Conservation (phyloP, 805 yeast genomes). For the Yarrowia bubula region DNA sequence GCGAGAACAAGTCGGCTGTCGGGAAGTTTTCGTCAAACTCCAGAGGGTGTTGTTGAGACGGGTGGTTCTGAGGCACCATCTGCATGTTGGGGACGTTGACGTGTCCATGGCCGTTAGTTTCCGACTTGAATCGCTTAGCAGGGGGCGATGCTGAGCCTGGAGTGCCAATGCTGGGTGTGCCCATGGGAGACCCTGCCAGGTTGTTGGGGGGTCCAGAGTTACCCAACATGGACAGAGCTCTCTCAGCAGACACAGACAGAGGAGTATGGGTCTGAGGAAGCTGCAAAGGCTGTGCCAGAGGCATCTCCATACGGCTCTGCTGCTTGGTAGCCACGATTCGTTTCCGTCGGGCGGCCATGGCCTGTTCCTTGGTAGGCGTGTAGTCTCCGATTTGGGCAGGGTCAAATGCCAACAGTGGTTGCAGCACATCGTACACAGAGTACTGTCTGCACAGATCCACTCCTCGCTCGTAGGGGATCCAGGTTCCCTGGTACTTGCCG, state of each 20-base stretch:
- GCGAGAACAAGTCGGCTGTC: conserved; percentile 16
- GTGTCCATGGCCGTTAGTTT: neutral
- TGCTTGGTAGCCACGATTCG: conserved; percentile 21
- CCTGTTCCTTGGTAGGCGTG: conserved; percentile 51
- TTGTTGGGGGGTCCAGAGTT: neutral
- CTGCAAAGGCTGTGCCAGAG: conserved; percentile 29
- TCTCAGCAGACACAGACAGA: conserved; percentile 32
- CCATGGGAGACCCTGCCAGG: neutral
- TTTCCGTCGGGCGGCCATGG: conserved; percentile 43
- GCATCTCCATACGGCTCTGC: conserved; percentile 32
- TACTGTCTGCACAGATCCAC: conserved; percentile 59
- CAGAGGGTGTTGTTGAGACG: neutral
- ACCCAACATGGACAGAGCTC: conserved; percentile 32
- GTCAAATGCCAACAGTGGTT: conserved; percentile 51
- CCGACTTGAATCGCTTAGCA: conserved; percentile 9
- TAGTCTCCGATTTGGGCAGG: conserved; percentile 40
- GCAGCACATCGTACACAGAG: conserved; percentile 52
- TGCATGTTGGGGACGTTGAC: neutral
- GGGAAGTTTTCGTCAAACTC: conserved; percentile 29
- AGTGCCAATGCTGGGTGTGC: neutral
- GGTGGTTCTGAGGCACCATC: neutral
- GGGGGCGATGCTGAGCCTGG: conserved; percentile 20
- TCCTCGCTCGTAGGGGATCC: conserved; percentile 65
- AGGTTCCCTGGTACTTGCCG: conserved; percentile 74
- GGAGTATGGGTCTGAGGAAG: conserved; percentile 30